Evolutionary conservation across 805 yeast genomes (phyloP).

Genomic region (Metschnikowia lachancei): DNA sequence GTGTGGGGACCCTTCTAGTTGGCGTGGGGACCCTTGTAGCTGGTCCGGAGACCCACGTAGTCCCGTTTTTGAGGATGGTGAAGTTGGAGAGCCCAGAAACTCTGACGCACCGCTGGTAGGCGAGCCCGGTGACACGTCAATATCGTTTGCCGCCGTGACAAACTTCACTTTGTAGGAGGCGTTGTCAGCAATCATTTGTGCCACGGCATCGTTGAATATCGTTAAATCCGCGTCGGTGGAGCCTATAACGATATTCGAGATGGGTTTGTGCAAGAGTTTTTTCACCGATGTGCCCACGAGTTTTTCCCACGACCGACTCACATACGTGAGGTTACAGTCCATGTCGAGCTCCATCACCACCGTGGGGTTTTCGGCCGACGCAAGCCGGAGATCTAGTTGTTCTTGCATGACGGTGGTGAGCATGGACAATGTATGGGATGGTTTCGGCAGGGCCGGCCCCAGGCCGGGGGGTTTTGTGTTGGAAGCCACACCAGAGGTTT

Average conservation of each 20-base stretch:
- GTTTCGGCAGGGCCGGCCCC: not conserved
- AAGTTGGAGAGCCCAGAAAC: not conserved
- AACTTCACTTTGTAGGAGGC: slow-evolving; percentile 76
- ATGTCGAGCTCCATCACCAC: slow-evolving; percentile 82
- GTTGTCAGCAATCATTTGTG: slow-evolving; percentile 69
- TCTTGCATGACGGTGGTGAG: slow-evolving; percentile 33
- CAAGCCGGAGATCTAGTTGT: slow-evolving; percentile 55
- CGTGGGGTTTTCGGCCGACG: slow-evolving; percentile 68
- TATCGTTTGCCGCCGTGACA: slow-evolving; percentile 46
- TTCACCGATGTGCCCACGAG: slow-evolving; percentile 65
- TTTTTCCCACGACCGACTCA: slow-evolving; percentile 74
- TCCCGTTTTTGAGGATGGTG: not conserved
- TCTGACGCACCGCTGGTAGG: not conserved
- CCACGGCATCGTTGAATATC: slow-evolving; percentile 68
- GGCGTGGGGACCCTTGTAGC: not conserved
- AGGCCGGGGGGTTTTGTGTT: not conserved
- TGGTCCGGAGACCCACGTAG: not conserved
- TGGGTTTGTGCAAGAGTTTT: slow-evolving; percentile 55
- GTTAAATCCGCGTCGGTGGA: slow-evolving; percentile 54
- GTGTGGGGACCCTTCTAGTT: too few relatives aligned
- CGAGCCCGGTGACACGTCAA: not conserved
- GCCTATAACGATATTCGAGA: slow-evolving; percentile 65
- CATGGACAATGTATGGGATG: not conserved
- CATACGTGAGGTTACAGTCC: slow-evolving; percentile 71
- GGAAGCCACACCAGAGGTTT: too few relatives aligned